A percentile compares a stretch with the other conserved stretches of the same genome.
Evolutionary conservation across 768 basidiomycete species (phyloP).

Genomic region (Leccinum pellstonianum): DNA sequence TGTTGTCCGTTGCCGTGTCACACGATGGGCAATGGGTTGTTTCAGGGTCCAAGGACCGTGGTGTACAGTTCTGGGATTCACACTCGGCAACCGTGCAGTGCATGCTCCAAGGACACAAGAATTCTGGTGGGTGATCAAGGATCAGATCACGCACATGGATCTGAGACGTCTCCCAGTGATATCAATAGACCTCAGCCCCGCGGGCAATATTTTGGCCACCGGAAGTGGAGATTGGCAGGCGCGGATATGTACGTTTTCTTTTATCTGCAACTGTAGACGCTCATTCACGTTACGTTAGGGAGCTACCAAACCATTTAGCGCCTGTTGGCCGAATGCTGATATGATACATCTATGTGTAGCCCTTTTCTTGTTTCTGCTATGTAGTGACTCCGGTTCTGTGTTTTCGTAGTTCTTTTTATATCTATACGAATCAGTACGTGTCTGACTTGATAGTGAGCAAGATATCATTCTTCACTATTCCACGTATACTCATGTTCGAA

Average conservation of each 20-base stretch:
- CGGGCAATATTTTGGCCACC: conserved; percentile 61
- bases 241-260: conserved; percentile 54
- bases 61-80: conserved; percentile 93
- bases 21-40: conserved; percentile 95
- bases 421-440: conserved; percentile 21
- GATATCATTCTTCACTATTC: conserved; percentile 5
- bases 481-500: conserved; percentile 5
- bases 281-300: conserved; percentile 21
- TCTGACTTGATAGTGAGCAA: conserved; percentile 8
- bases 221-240: conserved; percentile 74
- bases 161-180: conserved; percentile 46
- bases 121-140: conserved; percentile 50
- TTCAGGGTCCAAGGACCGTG: conserved; percentile 93
- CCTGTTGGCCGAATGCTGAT: conserved; percentile 10
- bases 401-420: conserved; percentile 17
- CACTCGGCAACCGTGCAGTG: conserved; percentile 78
- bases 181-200: conserved; percentile 66
- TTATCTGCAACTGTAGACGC: not conserved
- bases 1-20: conserved; percentile 75
- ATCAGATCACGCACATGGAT: conserved; percentile 1
- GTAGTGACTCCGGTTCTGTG: conserved; percentile 20
- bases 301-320: conserved; percentile 31
- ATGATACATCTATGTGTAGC: conserved; percentile 26
- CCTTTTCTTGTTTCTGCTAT: conserved; percentile 28
- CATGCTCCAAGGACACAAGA: conserved; percentile 81